Evolutionary conservation across 2,329 filamentous ascomycete genomes (phyloP).

Genomic region (Aureobasidium zeae): DNA sequence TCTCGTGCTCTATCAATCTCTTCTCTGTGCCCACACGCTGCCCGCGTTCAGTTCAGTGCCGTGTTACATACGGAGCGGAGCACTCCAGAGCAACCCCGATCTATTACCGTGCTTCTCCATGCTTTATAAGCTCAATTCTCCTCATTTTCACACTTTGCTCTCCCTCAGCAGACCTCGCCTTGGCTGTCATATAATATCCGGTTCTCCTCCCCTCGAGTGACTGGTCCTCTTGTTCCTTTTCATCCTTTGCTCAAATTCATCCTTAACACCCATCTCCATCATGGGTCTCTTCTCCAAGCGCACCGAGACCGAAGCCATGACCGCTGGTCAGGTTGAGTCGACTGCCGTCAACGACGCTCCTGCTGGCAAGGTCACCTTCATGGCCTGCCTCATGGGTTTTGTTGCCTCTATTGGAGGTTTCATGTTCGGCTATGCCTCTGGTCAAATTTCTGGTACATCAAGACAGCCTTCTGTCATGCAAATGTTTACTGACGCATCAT

Average conservation of each 20-base stretch:
- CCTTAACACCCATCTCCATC: constrained; percentile 11
- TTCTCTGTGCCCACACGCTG: constrained; percentile 2
- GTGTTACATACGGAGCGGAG: constrained; percentile 15
- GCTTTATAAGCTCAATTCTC: constrained; percentile 5
- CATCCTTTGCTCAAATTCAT: not conserved
- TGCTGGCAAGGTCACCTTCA: constrained; percentile 26
- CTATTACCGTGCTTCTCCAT: constrained; percentile 11
- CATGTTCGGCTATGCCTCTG: constrained; percentile 56
- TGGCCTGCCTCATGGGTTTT: constrained; percentile 44
- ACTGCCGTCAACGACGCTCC: constrained; percentile 18
- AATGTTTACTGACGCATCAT: not conserved
- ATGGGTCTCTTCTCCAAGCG: constrained; percentile 28
- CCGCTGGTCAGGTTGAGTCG: constrained; percentile 27
- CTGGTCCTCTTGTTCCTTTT: constrained; percentile 6
- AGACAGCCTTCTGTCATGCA: constrained; percentile 33
- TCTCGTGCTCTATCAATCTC: constrained; percentile 16
- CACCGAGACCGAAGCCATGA: constrained; percentile 25
- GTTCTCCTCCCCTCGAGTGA: not conserved
- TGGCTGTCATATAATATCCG: constrained; percentile 10
- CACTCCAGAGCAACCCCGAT: constrained; percentile 16
- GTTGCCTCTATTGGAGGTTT: constrained; percentile 52
- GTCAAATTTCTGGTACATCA: constrained; percentile 41
- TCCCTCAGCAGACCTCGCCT: constrained; percentile 12
- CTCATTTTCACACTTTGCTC: constrained; percentile 6
- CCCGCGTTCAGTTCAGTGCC: constrained; percentile 13